Base-by-base conservation (phyloP, 352 stramenopile species). In the Thalassiosira livingstoniorum region DNA sequence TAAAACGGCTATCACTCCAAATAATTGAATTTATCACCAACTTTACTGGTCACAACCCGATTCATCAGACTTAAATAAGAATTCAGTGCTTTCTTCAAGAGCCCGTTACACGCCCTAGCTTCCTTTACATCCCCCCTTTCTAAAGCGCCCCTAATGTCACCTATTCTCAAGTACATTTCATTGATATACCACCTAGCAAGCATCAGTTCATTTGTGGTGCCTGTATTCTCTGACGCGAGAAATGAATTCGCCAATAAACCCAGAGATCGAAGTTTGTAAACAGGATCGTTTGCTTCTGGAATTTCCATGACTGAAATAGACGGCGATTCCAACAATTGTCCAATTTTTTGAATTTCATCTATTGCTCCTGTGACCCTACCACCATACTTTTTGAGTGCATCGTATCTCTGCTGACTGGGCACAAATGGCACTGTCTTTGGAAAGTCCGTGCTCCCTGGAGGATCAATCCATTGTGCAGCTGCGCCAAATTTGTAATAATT, bases 401-500 rank as follows among this genome's bases (percentile, higher is more conserved):
- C 90, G 66, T 94, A 94, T 25, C 90, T 60, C 60, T 90, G 87
- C 37, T 94, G 88, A 43, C 65, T 81, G n/a, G 68, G 70, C 10
- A 82, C 75, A 88, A 94, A 94, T 5, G 90, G 90, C 78, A 92
- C 86, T 4, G 68, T 85, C 61, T 86, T 89, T 1, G 90, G 90
- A 72, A 93, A 92, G 13, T 89, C 81, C 15, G 81, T 90, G 27
- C 32, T 77, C 0, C 76, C 87, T n/a, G n/a, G n/a, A 18, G 85
- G 54, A 42, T 87, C 75, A 53, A 93, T 90, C 77, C 82, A 92
- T 23, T 66, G 78, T 42, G 84, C 76, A n/a, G 82, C 88, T 1
- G 80, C 76, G 27, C 88, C 90, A 77, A 92, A 93, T 76, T 93
- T 93, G 69, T 87, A 94, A 51, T 91, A 94, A 53, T 91, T 86